Evolutionary conservation across 2,329 filamentous ascomycete genomes (phyloP), one percentile per base, ranked within the genome.

Genomic region (Rhinocladiella similis): DNA sequence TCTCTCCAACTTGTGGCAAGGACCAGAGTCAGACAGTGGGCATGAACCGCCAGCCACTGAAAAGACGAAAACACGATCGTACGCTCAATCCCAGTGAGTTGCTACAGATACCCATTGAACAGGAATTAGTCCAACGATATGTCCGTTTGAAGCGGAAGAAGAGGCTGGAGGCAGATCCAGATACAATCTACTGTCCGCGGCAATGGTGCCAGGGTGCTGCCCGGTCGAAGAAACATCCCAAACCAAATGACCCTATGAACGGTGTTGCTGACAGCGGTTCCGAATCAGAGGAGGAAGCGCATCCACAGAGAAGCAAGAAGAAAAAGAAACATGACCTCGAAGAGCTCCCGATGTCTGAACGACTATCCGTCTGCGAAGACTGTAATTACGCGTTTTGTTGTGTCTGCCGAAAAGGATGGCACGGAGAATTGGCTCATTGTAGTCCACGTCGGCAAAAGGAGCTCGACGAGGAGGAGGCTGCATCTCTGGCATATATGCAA

Each of bases 191-290:
- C 71, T 99, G 94, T 67, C 94, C 94, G 0, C 84, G 94, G 7
- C 81, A 86, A 54, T 97, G 92, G 90, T 99, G 94, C 70, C 90
- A 94, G 71, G 92, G 91, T 5, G 90, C 92, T 2, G 92, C 92
- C 22, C 83, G 85, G 45, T 90, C 88, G 19, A 89, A 87, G 68
- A 85, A 82, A 65, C 85, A 89, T 72, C 86, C 81, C 57, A 90
- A 90, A 68, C 87, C 87, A 3, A 72, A 79, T n/a, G 86, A 87
- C 3, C 75, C 88, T 1, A 81, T 88, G 59, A 77, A 84, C 19
- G 76, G 78, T 16, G 16, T 49, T 13, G 20, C 14, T 6, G 50
- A 54, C 10, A 54, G 56, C 10, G 43, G 33, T 27, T 53, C 54
- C 12, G 57, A 56, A 16, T 85, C 84, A 0, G 81, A 84, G 45